Percentiles rank a stretch among this genome's conserved stretches.
Conservation (phyloP, 2,329 filamentous ascomycete genomes). For the Ceratocystis smalleyi region DNA sequence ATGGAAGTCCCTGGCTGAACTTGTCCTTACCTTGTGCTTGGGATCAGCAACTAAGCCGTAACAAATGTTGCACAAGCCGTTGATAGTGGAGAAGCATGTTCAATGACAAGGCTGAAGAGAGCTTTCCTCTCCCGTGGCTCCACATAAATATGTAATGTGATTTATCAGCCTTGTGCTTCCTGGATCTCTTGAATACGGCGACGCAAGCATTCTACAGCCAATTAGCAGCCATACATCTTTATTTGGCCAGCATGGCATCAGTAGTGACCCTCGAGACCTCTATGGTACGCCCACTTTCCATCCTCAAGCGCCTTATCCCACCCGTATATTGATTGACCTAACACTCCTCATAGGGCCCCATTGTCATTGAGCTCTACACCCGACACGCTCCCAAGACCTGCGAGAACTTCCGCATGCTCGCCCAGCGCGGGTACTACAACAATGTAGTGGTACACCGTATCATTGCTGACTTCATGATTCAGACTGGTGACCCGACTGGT, state of each 20-base stretch:
- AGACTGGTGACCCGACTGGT: slow-evolving; percentile 85
- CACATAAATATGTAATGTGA: not conserved
- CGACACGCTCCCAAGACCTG: slow-evolving; percentile 78
- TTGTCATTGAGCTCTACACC: slow-evolving; percentile 81
- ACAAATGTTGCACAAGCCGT: not conserved
- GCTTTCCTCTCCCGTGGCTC: not conserved
- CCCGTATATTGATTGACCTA: not conserved
- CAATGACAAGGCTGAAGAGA: not conserved
- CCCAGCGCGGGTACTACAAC: slow-evolving; percentile 76
- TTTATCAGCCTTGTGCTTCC: not conserved
- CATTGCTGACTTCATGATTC: slow-evolving; percentile 92
- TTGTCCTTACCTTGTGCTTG: no score
- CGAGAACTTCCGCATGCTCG: slow-evolving; percentile 72
- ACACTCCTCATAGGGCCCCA: slow-evolving; percentile 46
- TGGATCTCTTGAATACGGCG: not conserved
- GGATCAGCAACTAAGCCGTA: no score
- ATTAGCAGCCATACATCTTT: not conserved
- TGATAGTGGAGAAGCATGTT: not conserved
- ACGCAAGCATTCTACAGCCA: not conserved
- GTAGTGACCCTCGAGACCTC: slow-evolving; percentile 70
- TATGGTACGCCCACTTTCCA: slow-evolving; percentile 44
- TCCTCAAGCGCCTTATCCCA: not conserved
- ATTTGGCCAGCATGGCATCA: slow-evolving; percentile 47
- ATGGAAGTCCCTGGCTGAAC: no score
- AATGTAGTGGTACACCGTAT: slow-evolving; percentile 78